Conservation (phyloP, 768 basidiomycete genomes). For the Hebeloma cylindrosporum region DNA sequence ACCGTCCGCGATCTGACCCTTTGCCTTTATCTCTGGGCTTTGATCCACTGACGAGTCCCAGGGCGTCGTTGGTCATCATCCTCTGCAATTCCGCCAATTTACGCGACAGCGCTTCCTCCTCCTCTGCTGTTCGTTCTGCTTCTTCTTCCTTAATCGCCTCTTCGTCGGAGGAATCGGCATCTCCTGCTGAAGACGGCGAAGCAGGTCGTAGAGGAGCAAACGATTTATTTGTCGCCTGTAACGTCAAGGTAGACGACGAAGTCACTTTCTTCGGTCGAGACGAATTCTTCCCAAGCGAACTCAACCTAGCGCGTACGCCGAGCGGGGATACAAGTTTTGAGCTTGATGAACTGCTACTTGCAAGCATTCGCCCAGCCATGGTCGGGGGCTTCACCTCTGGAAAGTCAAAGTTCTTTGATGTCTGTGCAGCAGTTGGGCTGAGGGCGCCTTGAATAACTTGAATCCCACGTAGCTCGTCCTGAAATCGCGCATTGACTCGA, state of each 20-base stretch:
- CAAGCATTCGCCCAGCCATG: conserved; percentile 32
- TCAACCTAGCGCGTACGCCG: conserved; percentile 69
- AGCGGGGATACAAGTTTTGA: conserved; percentile 54
- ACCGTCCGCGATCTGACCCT: conserved; percentile 46
- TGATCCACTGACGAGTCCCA: conserved; percentile 62
- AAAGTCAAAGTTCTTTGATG: conserved; percentile 27
- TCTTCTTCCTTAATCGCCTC: conserved; percentile 68
- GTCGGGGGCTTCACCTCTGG: conserved; percentile 30
- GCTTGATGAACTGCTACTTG: conserved; percentile 38
- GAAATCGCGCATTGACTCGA: conserved; percentile 79
- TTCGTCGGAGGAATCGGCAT: conserved; percentile 60
- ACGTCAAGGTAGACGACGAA: conserved; percentile 72
- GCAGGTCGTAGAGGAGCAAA: conserved; percentile 40
- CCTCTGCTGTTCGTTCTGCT: conserved; percentile 62
- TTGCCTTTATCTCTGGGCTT: conserved; percentile 40
- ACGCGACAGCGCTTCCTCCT: conserved; percentile 62
- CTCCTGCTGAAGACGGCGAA: conserved; percentile 54
- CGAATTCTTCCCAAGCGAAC: conserved; percentile 60
- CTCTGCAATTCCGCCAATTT: conserved; percentile 68
- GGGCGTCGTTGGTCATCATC: conserved; percentile 70
- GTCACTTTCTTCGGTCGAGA: conserved; percentile 51
- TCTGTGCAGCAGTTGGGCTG: conserved; percentile 44
- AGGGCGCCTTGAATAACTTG: conserved; percentile 67
- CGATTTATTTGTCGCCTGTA: conserved; percentile 50
- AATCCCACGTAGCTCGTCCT: conserved; percentile 79